phyloP scores from a whole-genome alignment of 768 basidiomycete species.

The Rhodosporidiobolus odoratus region DNA sequence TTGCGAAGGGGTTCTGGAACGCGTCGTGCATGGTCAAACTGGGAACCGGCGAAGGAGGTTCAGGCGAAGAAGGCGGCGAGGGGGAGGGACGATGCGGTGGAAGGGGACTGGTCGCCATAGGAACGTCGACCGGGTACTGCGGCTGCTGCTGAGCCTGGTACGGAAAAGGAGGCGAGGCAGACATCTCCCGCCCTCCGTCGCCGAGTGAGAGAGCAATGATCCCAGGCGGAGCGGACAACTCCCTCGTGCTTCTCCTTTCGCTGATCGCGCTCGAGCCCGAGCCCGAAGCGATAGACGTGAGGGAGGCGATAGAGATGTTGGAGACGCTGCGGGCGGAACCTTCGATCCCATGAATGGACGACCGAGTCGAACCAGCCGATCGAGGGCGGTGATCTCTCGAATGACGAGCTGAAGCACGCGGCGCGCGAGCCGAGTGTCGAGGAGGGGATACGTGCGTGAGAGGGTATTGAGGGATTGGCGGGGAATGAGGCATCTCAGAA shows the following conservation, averaged over 20 bases:
- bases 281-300: not conserved
- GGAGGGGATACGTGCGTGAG: not conserved
- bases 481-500: too few relatives aligned
- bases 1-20: not conserved
- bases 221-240: constrained; percentile 1
- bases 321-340: constrained; percentile 1
- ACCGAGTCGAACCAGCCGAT: not conserved
- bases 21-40: not conserved
- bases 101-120: not conserved
- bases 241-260: not conserved
- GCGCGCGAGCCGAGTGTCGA: not conserved
- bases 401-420: not conserved
- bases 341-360: not conserved
- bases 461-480: not conserved
- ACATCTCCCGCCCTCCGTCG: too few relatives aligned
- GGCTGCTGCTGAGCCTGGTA: not conserved
- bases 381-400: constrained; percentile 5
- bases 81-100: too few relatives aligned
- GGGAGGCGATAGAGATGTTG: constrained; percentile 17
- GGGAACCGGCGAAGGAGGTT: not conserved
- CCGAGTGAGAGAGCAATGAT: not conserved
- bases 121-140: not conserved
- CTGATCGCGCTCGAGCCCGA: constrained; percentile 8
- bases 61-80: not conserved
- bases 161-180: not conserved